Base-by-base conservation (phyloP, 2,329 filamentous ascomycete genomes). In the Chaetothyriales sp. region DNA sequence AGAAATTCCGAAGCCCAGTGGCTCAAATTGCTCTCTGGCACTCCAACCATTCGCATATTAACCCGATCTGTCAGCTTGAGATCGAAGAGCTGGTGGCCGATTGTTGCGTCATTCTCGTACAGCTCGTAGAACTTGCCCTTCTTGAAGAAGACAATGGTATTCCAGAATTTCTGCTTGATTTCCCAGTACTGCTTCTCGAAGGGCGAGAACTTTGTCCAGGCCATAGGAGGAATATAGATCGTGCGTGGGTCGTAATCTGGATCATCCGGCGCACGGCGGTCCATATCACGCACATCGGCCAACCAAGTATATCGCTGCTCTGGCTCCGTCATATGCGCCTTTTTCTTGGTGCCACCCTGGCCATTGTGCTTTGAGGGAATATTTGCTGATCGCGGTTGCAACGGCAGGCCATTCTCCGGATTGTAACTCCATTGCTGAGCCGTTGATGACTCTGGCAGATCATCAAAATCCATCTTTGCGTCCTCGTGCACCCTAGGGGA, bases 121-220 rank as follows among this genome's bases (percentile, higher is more conserved):
- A 98, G 75, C 65, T 98, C 92, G 64, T 95, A 98, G 68, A 98
- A 98, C 62, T 98, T 98, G 62, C 92, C 92, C 73, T 98, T 98
- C 69, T 96, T 98, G 80, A 98, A 98, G 69, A 98, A 98, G 15
- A 98, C 90, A 45, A 98, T 83, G 0, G 89, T 95, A 58, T 95
- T 88, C 85, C 86, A 96, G 58, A 93, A 86, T 60, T 95, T 95
- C 66, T 89, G 85, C 70, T 98, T 98, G 67, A 98, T 96, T 62
- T 94, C 87, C 92, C 92, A 98, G 66, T 98, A 98, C 64, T 98
- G 92, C 66, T 88, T 93, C 68, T 98, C 92, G 57, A 98, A 98
- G 0, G 90, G 79, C 0, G 89, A 93, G 64, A 98, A 95, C 22
- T 84, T 82, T 26, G 70, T 70, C 81, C 83, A 94, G 0, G 87